Evolutionary conservation across 2,329 filamentous ascomycete species (phyloP).

Genomic region (Colletotrichum costaricense): DNA sequence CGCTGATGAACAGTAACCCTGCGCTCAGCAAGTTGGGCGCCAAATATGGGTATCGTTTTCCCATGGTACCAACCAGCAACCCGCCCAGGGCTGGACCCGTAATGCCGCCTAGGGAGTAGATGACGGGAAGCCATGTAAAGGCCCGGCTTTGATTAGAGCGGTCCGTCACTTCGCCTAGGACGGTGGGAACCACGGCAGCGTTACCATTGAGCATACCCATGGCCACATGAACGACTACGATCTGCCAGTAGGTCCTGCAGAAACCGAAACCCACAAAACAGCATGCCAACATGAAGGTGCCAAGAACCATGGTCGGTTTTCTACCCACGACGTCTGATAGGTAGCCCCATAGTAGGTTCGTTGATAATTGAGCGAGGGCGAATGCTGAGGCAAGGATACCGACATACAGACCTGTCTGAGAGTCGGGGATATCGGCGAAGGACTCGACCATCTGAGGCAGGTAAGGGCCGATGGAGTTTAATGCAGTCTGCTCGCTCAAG

Average conservation of each 20-base stretch:
- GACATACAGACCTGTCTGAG: conserved; percentile 85
- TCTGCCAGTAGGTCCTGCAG: conserved; percentile 83
- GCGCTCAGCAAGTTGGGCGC: conserved; percentile 86
- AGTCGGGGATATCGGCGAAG: conserved; percentile 81
- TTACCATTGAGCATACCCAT: conserved; percentile 98
- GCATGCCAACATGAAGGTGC: conserved; percentile 82
- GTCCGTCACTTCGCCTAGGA: conserved; percentile 94
- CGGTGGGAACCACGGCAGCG: conserved; percentile 92
- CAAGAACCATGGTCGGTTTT: conserved; percentile 84
- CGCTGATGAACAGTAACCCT: conserved; percentile 75
- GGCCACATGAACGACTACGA: conserved; percentile 84
- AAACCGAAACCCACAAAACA: conserved; percentile 92
- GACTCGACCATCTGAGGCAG: conserved; percentile 90
- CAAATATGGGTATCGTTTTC: conserved; percentile 81
- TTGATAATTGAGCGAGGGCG: conserved; percentile 90
- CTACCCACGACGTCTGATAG: conserved; percentile 82
- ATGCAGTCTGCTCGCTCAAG: conserved; percentile 91
- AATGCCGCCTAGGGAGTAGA: conserved; percentile 96
- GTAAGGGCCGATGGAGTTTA: conserved; percentile 97
- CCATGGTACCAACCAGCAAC: conserved; percentile 74
- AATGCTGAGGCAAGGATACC: conserved; percentile 92
- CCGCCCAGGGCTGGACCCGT: conserved; percentile 94
- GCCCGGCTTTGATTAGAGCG: conserved; percentile 92
- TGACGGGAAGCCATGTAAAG: conserved; percentile 93
- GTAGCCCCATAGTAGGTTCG: conserved; percentile 93